Conservation (phyloP, 1,284 basidiomycete genomes). For the Melampsora americana region DNA sequence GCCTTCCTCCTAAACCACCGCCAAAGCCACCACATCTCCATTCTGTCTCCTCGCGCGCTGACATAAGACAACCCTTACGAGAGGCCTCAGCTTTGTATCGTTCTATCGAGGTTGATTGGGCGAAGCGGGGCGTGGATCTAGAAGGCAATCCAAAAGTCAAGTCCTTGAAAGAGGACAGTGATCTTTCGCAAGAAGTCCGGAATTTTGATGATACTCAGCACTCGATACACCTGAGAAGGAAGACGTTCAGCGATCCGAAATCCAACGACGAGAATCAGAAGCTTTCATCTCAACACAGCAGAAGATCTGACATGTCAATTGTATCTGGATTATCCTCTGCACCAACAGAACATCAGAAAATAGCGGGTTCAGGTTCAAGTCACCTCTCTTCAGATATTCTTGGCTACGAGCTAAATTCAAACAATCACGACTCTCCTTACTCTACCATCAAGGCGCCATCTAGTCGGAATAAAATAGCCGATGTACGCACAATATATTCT, state of each 20-base stretch:
- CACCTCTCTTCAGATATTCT: too few relatives aligned
- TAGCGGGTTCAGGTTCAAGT: too few relatives aligned
- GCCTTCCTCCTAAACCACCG: neutral
- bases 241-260: too few relatives aligned
- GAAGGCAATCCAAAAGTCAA: neutral
- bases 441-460: constrained; percentile 9
- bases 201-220: too few relatives aligned
- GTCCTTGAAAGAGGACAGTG: neutral
- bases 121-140: neutral
- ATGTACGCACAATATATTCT: neutral
- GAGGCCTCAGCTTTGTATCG: neutral
- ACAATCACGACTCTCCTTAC: neutral
- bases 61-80: neutral
- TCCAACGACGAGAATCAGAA: too few relatives aligned
- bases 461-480: neutral
- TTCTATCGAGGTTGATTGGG: neutral
- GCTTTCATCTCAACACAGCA: too few relatives aligned
- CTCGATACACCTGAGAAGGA: too few relatives aligned
- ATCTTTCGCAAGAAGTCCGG: too few relatives aligned
- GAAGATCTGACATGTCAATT: too few relatives aligned
- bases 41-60: neutral
- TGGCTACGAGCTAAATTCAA: too few relatives aligned
- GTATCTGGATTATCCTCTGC: too few relatives aligned
- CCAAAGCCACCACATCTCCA: constrained; percentile 5
- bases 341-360: too few relatives aligned